These are phyloP conservation scores for Aspergillus brunneoviolaceus DNA, from an alignment of 2,329 filamentous ascomycete species.

Conservation along the genomic window DNA sequence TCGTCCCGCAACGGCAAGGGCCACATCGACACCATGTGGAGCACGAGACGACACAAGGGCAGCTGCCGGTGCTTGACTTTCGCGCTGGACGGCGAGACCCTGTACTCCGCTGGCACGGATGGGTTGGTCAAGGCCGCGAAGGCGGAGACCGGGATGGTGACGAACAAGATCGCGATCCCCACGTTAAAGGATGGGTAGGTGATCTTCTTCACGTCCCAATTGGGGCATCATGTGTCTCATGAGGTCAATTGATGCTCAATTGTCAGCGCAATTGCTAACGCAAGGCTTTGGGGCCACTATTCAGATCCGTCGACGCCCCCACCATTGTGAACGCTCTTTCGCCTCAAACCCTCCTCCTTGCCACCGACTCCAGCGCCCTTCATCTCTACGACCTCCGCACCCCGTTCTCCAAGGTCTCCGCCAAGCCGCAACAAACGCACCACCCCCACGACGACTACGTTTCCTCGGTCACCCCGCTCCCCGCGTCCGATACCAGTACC, in stretches of 20 bases:
- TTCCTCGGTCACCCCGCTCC: constrained; percentile 80
- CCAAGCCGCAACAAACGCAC: constrained; percentile 74
- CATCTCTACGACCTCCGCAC: constrained; percentile 82
- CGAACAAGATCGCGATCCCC: constrained; percentile 79
- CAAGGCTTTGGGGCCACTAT: background rate
- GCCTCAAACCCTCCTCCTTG: constrained; percentile 82
- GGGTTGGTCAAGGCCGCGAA: constrained; percentile 63
- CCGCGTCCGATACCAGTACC: constrained; percentile 75
- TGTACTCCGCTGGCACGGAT: constrained; percentile 62
- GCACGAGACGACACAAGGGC: constrained; percentile 85
- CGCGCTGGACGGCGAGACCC: constrained; percentile 70
- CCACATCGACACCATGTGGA: constrained; percentile 80
- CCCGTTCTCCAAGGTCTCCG: constrained; percentile 53
- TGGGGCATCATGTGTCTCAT: background rate
- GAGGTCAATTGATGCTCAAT: background rate
- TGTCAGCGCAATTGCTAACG: background rate
- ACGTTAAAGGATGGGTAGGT: constrained; percentile 42
- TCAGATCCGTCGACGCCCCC: constrained; percentile 63
- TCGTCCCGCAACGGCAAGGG: constrained; percentile 63
- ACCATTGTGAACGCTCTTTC: constrained; percentile 80
- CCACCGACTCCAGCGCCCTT: constrained; percentile 84
- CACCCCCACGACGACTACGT: constrained; percentile 91
- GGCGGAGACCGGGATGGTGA: constrained; percentile 63
- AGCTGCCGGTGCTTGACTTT: constrained; percentile 84
- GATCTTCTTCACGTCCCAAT: constrained; percentile 3